Conservation (phyloP, 257 asterid genomes). For the Cordia subcordata region DNA sequence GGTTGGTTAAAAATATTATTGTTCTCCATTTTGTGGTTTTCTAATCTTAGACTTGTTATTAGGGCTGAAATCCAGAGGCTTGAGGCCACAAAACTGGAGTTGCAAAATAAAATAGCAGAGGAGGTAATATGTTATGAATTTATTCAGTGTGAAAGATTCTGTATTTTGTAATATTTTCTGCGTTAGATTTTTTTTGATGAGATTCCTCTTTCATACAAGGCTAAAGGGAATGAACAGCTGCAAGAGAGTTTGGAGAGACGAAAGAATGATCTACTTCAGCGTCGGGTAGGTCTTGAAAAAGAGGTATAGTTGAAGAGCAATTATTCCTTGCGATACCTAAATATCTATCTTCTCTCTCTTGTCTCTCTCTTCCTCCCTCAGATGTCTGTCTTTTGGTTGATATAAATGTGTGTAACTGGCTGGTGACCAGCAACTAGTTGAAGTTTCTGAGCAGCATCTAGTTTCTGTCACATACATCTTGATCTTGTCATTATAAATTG, state of each 20-base stretch:
- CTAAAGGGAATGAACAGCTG: conserved; percentile 44
- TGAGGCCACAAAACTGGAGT: conserved; percentile 52
- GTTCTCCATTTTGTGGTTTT: conserved; percentile 2
- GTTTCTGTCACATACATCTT: too few species aligned
- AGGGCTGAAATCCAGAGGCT: conserved; percentile 71
- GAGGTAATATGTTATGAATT: conserved; percentile 46
- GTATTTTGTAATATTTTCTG: conserved; percentile 4
- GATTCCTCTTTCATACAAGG: conserved; percentile 32
- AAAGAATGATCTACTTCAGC: conserved; percentile 65
- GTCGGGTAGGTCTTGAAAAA: conserved; percentile 78
- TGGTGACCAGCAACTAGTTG: too few species aligned
- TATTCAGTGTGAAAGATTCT: neutral
- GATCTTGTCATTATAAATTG: too few species aligned
- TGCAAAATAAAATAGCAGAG: conserved; percentile 45
- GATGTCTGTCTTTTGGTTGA: too few species aligned
- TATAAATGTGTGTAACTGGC: too few species aligned
- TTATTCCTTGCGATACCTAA: neutral
- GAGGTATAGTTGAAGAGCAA: conserved; percentile 46
- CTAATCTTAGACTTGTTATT: conserved; percentile 22
- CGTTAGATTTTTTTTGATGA: conserved; percentile 18
- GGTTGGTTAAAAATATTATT: neutral
- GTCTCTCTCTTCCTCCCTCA: too few species aligned
- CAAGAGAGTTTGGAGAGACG: conserved; percentile 56
- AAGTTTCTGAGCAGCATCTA: too few species aligned
- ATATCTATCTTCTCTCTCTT: too few species aligned